Evolutionary conservation across 2,329 filamentous ascomycete species (phyloP).

Genomic region (Harringtonia aguacate): DNA sequence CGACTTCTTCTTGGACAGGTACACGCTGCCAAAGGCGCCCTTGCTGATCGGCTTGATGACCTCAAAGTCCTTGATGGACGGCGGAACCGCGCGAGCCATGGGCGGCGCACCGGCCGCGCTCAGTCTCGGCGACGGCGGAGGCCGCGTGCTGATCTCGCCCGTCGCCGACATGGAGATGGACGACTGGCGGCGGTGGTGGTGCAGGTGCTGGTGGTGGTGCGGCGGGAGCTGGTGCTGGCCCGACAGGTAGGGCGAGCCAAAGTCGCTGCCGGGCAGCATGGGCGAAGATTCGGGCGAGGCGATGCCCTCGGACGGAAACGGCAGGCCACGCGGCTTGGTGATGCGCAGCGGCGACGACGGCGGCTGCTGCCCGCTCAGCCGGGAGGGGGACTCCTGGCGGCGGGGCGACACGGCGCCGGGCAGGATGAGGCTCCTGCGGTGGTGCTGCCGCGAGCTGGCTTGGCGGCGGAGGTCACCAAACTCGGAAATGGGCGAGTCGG

Average conservation of each 20-base stretch:
- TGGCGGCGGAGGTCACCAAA: slow-evolving; percentile 65
- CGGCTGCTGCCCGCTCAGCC: slow-evolving; percentile 41
- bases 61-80: slow-evolving; percentile 98
- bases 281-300: slow-evolving; percentile 85
- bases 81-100: slow-evolving; percentile 78
- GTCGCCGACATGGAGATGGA: slow-evolving; percentile 53
- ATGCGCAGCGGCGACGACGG: slow-evolving; percentile 83
- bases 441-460: slow-evolving; percentile 69
- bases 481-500: slow-evolving; percentile 86
- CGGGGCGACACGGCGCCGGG: slow-evolving; percentile 68
- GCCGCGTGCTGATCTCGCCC: slow-evolving; percentile 45
- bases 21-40: slow-evolving; percentile 95
- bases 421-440: slow-evolving; percentile 77
- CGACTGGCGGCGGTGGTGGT: slow-evolving; percentile 79
- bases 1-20: slow-evolving; percentile 95
- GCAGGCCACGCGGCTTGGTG: slow-evolving; percentile 61
- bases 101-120: slow-evolving; percentile 65
- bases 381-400: slow-evolving; percentile 80
- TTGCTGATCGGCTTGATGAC: slow-evolving; percentile 99
- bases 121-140: slow-evolving; percentile 71
- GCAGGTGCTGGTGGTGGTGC: slow-evolving; percentile 28
- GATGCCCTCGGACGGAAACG: slow-evolving; percentile 49
- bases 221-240: slow-evolving; percentile 51
- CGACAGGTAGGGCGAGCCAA: slow-evolving; percentile 56
- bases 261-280: slow-evolving; percentile 72